Conservation (phyloP, 2,329 filamentous ascomycete genomes). For the Rosellinia necatrix region DNA sequence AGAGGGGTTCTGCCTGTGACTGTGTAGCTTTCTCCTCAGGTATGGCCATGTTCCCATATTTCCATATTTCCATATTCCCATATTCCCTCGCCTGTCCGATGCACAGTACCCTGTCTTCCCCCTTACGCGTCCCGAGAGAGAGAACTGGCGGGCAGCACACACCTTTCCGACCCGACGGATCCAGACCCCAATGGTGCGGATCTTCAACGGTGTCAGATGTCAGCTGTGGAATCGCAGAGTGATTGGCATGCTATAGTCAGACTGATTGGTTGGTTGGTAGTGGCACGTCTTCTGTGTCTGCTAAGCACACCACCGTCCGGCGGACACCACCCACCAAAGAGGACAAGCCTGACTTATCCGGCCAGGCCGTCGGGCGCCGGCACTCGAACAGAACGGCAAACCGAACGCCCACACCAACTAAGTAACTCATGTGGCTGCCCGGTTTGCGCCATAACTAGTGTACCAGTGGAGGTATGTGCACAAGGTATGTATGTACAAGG, state of each 20-base stretch:
- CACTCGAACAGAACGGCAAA: slow-evolving; percentile 9
- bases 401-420: background rate
- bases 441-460: background rate
- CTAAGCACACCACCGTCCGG: background rate
- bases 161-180: slow-evolving; percentile 17
- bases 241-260: background rate
- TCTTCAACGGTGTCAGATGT: slow-evolving; percentile 5
- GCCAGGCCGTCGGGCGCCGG: slow-evolving; percentile 7
- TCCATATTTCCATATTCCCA: background rate
- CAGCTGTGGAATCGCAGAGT: slow-evolving; percentile 9
- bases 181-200: slow-evolving; percentile 8
- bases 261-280: no score
- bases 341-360: slow-evolving; percentile 8
- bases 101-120: background rate
- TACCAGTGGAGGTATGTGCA: no score
- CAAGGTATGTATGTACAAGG: background rate
- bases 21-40: background rate
- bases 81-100: background rate
- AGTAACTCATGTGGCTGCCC: background rate
- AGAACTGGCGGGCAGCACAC: no score
- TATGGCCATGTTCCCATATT: background rate
- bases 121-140: slow-evolving; percentile 16
- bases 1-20: slow-evolving; percentile 7
- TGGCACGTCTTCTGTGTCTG: no score
- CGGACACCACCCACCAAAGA: background rate